Percentiles rank a stretch among this genome's conserved stretches.
Evolutionary conservation across 164 flowering plant genomes (phyloP).

Genomic region (Echeveria elegans): DNA sequence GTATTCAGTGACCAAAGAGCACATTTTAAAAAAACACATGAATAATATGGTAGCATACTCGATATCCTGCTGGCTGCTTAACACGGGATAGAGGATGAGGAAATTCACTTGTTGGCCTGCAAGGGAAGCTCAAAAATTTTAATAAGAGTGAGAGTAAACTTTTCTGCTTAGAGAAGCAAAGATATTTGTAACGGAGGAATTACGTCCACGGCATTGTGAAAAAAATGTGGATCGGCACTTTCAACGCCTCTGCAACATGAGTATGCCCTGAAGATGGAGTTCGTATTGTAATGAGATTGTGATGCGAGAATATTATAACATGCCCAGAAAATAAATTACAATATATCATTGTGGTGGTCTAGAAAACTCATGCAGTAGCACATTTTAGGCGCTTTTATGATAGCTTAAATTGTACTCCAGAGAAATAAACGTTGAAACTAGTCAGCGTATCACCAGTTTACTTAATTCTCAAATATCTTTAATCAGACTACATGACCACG

Average conservation of each 20-base stretch:
- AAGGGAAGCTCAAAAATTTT: constrained; percentile 3
- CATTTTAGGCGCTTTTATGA: background rate
- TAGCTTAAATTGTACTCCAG: background rate
- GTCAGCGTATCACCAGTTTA: background rate
- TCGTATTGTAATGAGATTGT: background rate
- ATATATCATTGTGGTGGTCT: background rate
- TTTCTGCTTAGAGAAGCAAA: background rate
- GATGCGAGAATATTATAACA: background rate
- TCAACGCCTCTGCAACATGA: constrained; percentile 94
- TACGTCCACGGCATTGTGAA: constrained; percentile 99
- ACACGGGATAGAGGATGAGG: constrained; percentile 99
- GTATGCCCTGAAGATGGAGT: constrained; percentile 60
- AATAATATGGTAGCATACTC: constrained; percentile 51
- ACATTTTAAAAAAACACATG: background rate
- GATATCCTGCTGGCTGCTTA: constrained; percentile 84
- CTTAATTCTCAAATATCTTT: too few species aligned
- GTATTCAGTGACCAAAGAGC: background rate
- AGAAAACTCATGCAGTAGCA: background rate
- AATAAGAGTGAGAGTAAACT: background rate
- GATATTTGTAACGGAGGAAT: constrained; percentile 19
- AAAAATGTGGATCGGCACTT: constrained; percentile 88
- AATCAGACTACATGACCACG: too few species aligned
- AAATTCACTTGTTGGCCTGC: constrained; percentile 93
- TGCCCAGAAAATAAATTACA: too few species aligned
- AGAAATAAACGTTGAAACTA: background rate